Evolutionary conservation across 2,329 filamentous ascomycete genomes (phyloP), one percentile per base, ranked within the genome.

Genomic region (Hypocreales sp.): DNA sequence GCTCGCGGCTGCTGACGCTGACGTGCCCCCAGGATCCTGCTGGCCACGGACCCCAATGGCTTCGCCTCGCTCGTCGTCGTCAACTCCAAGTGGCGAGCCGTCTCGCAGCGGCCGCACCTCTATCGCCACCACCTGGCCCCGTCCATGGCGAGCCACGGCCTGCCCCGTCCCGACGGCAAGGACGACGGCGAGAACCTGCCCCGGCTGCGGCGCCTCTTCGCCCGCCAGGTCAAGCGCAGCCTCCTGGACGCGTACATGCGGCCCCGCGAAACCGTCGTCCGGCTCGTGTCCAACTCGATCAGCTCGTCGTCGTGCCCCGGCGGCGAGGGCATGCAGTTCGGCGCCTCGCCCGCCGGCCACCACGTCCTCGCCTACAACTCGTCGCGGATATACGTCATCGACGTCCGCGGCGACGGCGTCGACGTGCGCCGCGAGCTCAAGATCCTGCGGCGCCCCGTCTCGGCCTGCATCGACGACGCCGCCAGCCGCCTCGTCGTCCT

Each of bases 301-400:
- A 87, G 79, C 46, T 86, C 81, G 1, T 83, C 79, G 2, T 82
- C 82, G 14, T 78, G 77, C 35, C 83, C 82, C 2, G 78, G 79
- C 19, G 80, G 81, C 18, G 83, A 92, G 49, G 81, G 81, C 24
- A 81, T 92, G 56, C 79, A 82, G 29, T 92, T 92, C 49, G 73
- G 69, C 35, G 71, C 82, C 32, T 92, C 83, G 3, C 72, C 80
- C 5, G 71, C 67, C 29, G 82, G 81, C 3, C 72, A 77, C 38
- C 70, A 76, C 39, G 55, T 92, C 17, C 64, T 92, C 22, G 82
- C 79, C 27, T 80, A 84, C 48, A 92, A 82, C 50, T 92, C 83
- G 20, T 86, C 82, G 9, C 67, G 83, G 31, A 80, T 92, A 37
- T 79, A 86, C 40, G 68, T 92, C 19, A 58, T 92, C 27, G 75